Evolutionary conservation across 2,329 filamentous ascomycete species (phyloP).

Genomic region (Chaetomium globosum): DNA sequence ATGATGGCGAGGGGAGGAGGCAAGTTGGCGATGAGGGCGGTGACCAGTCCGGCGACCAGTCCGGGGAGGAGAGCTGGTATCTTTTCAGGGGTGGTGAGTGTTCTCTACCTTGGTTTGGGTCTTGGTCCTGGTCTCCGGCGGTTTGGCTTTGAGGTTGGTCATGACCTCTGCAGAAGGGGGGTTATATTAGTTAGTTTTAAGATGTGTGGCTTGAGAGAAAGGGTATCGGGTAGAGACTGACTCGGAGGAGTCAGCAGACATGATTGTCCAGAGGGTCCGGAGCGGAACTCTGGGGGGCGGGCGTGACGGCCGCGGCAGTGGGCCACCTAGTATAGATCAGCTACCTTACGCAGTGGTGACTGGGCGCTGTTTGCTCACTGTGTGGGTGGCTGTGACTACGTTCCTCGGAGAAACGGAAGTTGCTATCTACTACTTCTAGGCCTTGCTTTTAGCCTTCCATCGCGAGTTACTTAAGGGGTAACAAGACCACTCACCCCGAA

Average conservation of each 20-base stretch:
- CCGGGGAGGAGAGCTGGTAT: constrained; percentile 10
- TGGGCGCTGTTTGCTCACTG: not conserved
- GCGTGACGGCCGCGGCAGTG: not conserved
- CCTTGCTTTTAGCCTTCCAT: not conserved
- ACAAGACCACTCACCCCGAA: constrained; percentile 14
- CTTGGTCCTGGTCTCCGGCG: not conserved
- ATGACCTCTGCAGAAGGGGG: not conserved
- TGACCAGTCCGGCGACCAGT: constrained; percentile 13
- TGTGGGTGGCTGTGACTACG: not conserved
- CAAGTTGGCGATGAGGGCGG: not conserved
- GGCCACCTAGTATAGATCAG: not conserved
- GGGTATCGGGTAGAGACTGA: not conserved
- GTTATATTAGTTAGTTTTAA: not conserved
- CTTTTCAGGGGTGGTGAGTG: not conserved
- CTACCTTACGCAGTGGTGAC: not conserved
- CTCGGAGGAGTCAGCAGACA: constrained; percentile 24
- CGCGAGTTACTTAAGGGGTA: not conserved
- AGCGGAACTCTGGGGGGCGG: constrained; percentile 7
- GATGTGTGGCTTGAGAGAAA: not conserved
- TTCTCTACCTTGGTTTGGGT: not conserved
- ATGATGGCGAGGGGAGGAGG: not conserved
- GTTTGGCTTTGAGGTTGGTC: not conserved
- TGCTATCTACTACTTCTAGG: constrained; percentile 12
- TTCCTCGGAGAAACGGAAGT: constrained; percentile 16
- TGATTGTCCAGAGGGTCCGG: constrained; percentile 25